Evolutionary conservation across 805 yeast species (phyloP).

Genomic region (Blastobotrys muscicola): DNA sequence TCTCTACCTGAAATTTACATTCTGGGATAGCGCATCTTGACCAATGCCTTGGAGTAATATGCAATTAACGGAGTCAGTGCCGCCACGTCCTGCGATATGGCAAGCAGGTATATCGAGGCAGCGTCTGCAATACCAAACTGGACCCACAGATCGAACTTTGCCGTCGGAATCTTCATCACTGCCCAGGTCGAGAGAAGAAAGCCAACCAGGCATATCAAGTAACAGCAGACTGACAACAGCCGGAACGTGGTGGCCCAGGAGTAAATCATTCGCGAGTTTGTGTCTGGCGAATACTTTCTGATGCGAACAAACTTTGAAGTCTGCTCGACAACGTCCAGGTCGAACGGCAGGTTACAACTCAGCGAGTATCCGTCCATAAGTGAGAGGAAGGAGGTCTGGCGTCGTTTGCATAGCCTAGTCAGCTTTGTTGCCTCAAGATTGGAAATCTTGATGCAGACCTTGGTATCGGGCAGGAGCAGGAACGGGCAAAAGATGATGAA

Average conservation of each 20-base stretch:
- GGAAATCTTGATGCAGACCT: slow-evolving; percentile 2
- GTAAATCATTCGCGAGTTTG: slow-evolving; percentile 8
- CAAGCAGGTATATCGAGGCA: slow-evolving; percentile 8
- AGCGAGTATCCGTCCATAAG: not conserved
- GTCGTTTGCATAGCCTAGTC: not conserved
- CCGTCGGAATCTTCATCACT: slow-evolving; percentile 6
- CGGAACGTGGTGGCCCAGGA: slow-evolving; percentile 7
- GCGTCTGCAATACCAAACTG: slow-evolving; percentile 14
- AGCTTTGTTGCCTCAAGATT: not conserved
- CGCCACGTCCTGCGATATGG: slow-evolving; percentile 12
- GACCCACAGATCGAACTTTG: slow-evolving; percentile 11
- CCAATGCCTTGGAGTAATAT: not conserved
- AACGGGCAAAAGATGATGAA: slow-evolving; percentile 11
- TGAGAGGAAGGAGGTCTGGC: not conserved
- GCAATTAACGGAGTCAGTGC: slow-evolving; percentile 4
- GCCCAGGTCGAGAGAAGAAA: slow-evolving; percentile 9
- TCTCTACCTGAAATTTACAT: not conserved
- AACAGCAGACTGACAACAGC: slow-evolving; percentile 9
- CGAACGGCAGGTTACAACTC: slow-evolving; percentile 1
- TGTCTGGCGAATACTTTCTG: slow-evolving; percentile 9
- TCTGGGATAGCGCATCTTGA: not conserved
- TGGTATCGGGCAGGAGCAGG: slow-evolving; percentile 9
- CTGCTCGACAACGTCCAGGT: slow-evolving; percentile 7
- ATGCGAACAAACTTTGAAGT: slow-evolving; percentile 5
- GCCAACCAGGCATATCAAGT: slow-evolving; percentile 7